A percentile compares a stretch with the other conserved stretches of the same genome.
phyloP scores from a whole-genome alignment of 2,329 filamentous ascomycete species.

The Tolypocladium tundrense region DNA sequence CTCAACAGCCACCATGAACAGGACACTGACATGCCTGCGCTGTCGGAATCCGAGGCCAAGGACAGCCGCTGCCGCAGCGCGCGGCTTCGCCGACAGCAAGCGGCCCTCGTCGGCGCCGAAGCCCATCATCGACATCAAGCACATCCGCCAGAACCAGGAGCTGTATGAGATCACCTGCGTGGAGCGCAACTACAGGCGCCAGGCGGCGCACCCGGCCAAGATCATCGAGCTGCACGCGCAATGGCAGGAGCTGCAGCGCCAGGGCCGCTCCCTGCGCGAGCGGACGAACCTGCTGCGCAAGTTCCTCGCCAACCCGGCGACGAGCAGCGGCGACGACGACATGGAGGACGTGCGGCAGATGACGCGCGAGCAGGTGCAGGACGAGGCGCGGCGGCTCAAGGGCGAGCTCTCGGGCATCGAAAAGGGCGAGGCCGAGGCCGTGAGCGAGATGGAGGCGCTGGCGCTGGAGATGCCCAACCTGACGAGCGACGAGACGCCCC shows the following conservation, averaged over 20 bases:
- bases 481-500: slow-evolving; percentile 66
- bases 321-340: slow-evolving; percentile 32
- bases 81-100: slow-evolving; percentile 16
- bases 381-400: slow-evolving; percentile 57
- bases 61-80: slow-evolving; percentile 6
- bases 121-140: slow-evolving; percentile 70
- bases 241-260: slow-evolving; percentile 50
- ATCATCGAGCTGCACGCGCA: slow-evolving; percentile 46
- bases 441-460: slow-evolving; percentile 58
- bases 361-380: slow-evolving; percentile 43
- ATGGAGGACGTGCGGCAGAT: slow-evolving; percentile 22
- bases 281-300: slow-evolving; percentile 53
- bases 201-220: slow-evolving; percentile 41
- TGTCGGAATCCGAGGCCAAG: slow-evolving; percentile 11
- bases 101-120: slow-evolving; percentile 68
- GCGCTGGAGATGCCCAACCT: slow-evolving; percentile 79
- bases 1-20: slow-evolving; percentile 19
- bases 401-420: slow-evolving; percentile 49
- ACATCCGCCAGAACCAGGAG: slow-evolving; percentile 77
- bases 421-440: slow-evolving; percentile 47
- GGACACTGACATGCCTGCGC: slow-evolving; percentile 14
- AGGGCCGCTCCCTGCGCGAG: slow-evolving; percentile 52
- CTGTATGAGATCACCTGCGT: slow-evolving; percentile 75
- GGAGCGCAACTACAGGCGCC: slow-evolving; percentile 67
- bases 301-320: slow-evolving; percentile 41